A percentile compares a stretch with the other conserved stretches of the same genome.
phyloP scores from a whole-genome alignment of 2,329 filamentous ascomycete genomes.

The Aureobasidium sp. region DNA sequence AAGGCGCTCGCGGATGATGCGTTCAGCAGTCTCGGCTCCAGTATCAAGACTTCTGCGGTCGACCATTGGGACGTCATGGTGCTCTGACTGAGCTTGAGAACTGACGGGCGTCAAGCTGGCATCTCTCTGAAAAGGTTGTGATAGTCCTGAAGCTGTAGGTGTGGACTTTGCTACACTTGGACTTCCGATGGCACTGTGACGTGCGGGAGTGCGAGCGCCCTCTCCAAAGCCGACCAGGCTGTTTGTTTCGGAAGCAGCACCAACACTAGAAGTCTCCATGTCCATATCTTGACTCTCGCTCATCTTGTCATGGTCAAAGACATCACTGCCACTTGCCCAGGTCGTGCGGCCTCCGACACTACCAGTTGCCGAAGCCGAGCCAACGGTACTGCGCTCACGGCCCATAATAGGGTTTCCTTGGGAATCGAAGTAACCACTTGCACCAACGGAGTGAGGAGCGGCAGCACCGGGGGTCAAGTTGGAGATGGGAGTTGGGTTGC shows the following conservation, averaged over 20 bases:
- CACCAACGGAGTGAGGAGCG: conserved; percentile 33
- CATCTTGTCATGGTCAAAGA: conserved; percentile 57
- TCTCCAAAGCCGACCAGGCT: conserved; percentile 90
- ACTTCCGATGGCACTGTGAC: conserved; percentile 66
- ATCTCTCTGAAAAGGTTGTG: conserved; percentile 26
- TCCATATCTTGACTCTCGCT: conserved; percentile 48
- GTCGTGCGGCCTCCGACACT: conserved; percentile 59
- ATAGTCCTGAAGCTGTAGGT: conserved; percentile 18
- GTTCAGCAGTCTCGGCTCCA: conserved; percentile 52
- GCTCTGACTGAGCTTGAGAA: conserved; percentile 24
- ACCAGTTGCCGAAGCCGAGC: conserved; percentile 80
- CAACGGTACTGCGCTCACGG: conserved; percentile 77
- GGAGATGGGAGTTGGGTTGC: conserved; percentile 36
- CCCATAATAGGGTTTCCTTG: conserved; percentile 60
- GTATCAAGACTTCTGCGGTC: conserved; percentile 34
- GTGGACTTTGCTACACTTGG: conserved; percentile 50
- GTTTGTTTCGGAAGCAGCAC: conserved; percentile 76
- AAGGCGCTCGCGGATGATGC: conserved; percentile 55
- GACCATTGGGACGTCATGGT: conserved; percentile 36
- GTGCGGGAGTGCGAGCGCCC: conserved; percentile 57
- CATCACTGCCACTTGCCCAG: conserved; percentile 61
- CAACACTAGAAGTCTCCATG: conserved; percentile 53
- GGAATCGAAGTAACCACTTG: conserved; percentile 68
- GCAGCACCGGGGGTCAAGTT: conserved; percentile 41
- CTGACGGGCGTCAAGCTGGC: conserved; percentile 27